Evolutionary conservation across 2,329 filamentous ascomycete species (phyloP), one percentile per base, ranked within the genome.

Genomic region (Epichloe aotearoae): DNA sequence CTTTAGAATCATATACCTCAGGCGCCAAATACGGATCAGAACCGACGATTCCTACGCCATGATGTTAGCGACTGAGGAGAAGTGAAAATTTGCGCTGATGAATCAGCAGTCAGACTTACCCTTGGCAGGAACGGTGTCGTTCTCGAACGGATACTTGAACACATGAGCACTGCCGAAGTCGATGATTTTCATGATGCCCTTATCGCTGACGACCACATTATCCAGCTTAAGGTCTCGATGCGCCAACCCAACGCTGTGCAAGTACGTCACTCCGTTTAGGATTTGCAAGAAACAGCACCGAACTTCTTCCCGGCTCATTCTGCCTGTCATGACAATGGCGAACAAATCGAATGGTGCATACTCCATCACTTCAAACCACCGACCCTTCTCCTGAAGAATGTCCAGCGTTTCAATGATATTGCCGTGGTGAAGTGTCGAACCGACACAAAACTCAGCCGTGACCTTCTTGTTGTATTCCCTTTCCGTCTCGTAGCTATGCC

Each of bases 291-390:
- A 97, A 54, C 84, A 84, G 67, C 93, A 98, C 3, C 82, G 83
- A 53, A 97, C 80, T 66, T 98, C 93, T 59, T 95, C 86, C 53
- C 88, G 82, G 40, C 81, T 80, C 93, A 98, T 98, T 69, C 89
- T 95, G 37, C 93, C 93, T 0, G 93, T 97, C 93, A 98, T 98
- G 58, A 98, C 93, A 56, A 94, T 95, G 12, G 93, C 93, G 64
- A 98, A 98, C 33, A 98, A 76, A 65, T 98, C 93, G 62, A 76
- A 98, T 0, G 93, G 93, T 11, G 90, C 93, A 62, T 95, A 98
- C 64, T 98, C 93, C 93, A 98, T 98, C 41, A 98, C 93, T 63
- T 97, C 91, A 62, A 89, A 98, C 88, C 93, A 98, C 56, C 85
- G 89, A 47, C 81, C 82, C 67, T 91, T 93, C 69, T 98, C 93